Evolutionary conservation across 2,329 filamentous ascomycete species (phyloP).

Genomic region (Neofusicoccum ribis): DNA sequence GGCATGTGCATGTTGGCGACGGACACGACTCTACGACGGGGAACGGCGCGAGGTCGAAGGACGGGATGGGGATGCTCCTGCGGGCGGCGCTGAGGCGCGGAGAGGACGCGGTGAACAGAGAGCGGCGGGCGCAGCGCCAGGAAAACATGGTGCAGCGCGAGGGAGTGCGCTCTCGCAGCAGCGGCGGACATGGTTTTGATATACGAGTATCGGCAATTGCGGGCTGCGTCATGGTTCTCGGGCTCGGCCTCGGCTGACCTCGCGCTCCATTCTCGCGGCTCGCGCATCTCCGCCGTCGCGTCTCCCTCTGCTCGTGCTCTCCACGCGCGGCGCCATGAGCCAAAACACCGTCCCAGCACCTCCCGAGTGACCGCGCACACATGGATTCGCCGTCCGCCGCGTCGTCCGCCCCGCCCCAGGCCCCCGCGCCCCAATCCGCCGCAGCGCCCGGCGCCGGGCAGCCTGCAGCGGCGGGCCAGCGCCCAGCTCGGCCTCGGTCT

Average conservation of each 20-base stretch:
- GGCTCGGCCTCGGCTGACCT: constrained; percentile 1
- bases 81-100: constrained; percentile 4
- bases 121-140: constrained; percentile 11
- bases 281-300: not conserved
- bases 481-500: constrained; percentile 36
- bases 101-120: constrained; percentile 8
- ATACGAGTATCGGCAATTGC: not conserved
- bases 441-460: not conserved
- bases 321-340: not conserved
- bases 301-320: not conserved
- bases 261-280: not conserved
- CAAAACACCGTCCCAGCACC: not conserved
- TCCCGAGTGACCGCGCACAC: not conserved
- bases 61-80: constrained; percentile 23
- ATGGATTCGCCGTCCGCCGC: constrained; percentile 10
- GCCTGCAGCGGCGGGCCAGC: constrained; percentile 25
- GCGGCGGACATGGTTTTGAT: not conserved
- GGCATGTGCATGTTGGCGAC: constrained; percentile 72
- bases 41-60: constrained; percentile 31
- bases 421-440: not conserved
- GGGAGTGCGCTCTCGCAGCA: not conserved
- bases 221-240: not conserved
- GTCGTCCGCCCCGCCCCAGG: not conserved
- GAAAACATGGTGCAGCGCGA: constrained; percentile 10
- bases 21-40: constrained; percentile 64